phyloP scores from a whole-genome alignment of 2,329 filamentous ascomycete genomes.

The Xylaria hypoxylon region DNA sequence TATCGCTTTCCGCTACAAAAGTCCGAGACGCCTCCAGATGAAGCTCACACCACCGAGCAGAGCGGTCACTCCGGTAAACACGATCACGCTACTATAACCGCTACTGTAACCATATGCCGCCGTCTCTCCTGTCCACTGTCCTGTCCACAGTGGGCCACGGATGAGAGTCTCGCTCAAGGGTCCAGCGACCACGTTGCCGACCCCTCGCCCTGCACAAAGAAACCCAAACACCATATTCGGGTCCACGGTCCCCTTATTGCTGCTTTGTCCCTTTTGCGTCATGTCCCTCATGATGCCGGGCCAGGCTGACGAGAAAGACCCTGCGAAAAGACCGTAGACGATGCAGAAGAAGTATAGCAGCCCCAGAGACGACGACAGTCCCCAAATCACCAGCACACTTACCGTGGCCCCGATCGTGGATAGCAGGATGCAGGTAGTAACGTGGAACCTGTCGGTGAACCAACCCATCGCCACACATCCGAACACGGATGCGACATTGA shows the following conservation, averaged over 20 bases:
- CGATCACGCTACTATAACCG: constrained; percentile 64
- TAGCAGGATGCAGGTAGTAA: constrained; percentile 67
- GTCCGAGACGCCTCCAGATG: constrained; percentile 53
- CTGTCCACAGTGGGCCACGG: constrained; percentile 58
- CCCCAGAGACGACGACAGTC: constrained; percentile 63
- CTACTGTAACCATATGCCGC: constrained; percentile 60
- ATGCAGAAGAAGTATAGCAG: constrained; percentile 70
- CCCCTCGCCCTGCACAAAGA: constrained; percentile 67
- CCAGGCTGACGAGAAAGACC: constrained; percentile 73
- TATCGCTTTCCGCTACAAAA: constrained; percentile 25
- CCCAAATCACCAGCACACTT: constrained; percentile 72
- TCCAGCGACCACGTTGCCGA: constrained; percentile 70
- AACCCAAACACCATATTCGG: constrained; percentile 69
- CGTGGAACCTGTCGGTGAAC: constrained; percentile 65
- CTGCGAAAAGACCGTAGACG: constrained; percentile 73
- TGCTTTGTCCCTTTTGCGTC: constrained; percentile 43
- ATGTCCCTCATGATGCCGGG: constrained; percentile 65
- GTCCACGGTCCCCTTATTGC: constrained; percentile 50
- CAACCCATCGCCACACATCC: constrained; percentile 69
- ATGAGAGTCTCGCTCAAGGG: constrained; percentile 67
- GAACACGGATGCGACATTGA: constrained; percentile 70
- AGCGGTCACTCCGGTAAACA: constrained; percentile 68
- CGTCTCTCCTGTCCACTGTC: constrained; percentile 57
- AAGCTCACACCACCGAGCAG: constrained; percentile 60
- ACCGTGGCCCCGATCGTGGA: constrained; percentile 67